Evolutionary conservation across 2,329 filamentous ascomycete genomes (phyloP).

Genomic region (Sarocladiaceae sp.): DNA sequence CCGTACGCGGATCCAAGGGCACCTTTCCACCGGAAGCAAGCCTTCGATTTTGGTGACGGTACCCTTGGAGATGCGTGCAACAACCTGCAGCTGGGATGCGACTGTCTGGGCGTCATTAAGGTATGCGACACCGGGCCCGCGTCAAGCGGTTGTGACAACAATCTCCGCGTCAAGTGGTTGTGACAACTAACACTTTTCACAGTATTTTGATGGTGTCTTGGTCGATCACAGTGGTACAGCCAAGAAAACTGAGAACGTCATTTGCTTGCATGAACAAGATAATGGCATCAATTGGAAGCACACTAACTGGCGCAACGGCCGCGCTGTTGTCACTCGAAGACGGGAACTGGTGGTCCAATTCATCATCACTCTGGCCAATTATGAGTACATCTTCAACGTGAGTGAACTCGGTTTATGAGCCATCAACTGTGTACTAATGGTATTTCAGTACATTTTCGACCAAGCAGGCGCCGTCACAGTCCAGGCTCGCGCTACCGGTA

Average conservation of each 20-base stretch:
- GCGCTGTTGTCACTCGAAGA: slow-evolving; percentile 49
- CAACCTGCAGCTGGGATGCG: slow-evolving; percentile 62
- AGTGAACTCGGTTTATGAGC: neutral
- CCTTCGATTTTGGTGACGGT: slow-evolving; percentile 67
- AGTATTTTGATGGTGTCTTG: slow-evolving; percentile 33
- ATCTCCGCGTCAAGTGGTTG: too few species aligned
- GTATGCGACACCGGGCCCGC: slow-evolving; percentile 11
- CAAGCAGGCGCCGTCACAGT: slow-evolving; percentile 40
- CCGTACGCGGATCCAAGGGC: slow-evolving; percentile 62
- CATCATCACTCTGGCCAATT: slow-evolving; percentile 60
- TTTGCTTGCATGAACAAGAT: slow-evolving; percentile 30
- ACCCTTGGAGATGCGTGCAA: slow-evolving; percentile 63
- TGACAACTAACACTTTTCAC: neutral
- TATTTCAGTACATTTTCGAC: slow-evolving; percentile 38
- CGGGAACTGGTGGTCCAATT: slow-evolving; percentile 56
- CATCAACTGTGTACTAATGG: neutral
- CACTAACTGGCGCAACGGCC: slow-evolving; percentile 52
- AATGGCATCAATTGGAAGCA: slow-evolving; percentile 59
- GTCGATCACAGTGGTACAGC: slow-evolving; percentile 22
- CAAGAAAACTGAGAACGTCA: slow-evolving; percentile 40
- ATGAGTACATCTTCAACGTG: slow-evolving; percentile 45
- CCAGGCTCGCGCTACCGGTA: slow-evolving; percentile 33
- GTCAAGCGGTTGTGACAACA: too few species aligned
- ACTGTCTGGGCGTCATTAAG: slow-evolving; percentile 61
- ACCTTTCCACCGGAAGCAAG: slow-evolving; percentile 63